These are phyloP conservation scores for Pyrus betulifolia DNA, from an alignment of 306 rosid species.

Conservation along the genomic window DNA sequence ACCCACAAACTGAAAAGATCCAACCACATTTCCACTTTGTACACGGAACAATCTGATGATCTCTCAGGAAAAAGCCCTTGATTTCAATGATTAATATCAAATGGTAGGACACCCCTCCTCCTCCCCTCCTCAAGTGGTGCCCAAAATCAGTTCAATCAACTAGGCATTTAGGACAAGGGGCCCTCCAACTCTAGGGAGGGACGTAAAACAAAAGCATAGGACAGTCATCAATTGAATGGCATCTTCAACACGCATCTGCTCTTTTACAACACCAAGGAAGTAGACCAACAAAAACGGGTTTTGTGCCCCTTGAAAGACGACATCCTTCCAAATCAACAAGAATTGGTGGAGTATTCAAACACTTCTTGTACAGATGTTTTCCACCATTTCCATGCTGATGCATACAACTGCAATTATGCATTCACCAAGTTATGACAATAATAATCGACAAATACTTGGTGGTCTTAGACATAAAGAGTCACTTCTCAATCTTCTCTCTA, in stretches of 20 bases:
- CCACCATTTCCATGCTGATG: too few species aligned
- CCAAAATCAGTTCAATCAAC: conserved; percentile 10
- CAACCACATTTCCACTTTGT: conserved; percentile 15
- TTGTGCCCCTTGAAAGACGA: too few species aligned
- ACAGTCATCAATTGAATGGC: neutral
- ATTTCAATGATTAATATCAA: conserved; percentile 15
- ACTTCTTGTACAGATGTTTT: too few species aligned
- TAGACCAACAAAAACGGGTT: neutral
- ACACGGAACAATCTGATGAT: conserved; percentile 17
- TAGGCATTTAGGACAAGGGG: conserved; percentile 1
- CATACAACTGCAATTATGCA: too few species aligned
- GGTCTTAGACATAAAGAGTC: too few species aligned
- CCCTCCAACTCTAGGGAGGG: neutral
- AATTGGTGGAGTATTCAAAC: too few species aligned
- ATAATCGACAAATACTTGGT: too few species aligned
- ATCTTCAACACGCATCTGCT: neutral
- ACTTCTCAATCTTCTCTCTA: too few species aligned
- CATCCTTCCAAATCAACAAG: too few species aligned
- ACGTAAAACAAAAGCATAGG: neutral
- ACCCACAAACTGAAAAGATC: conserved; percentile 28
- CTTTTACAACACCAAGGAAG: conserved; percentile 13
- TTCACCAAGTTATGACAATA: too few species aligned
- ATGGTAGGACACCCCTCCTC: conserved; percentile 25
- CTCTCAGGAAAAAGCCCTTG: conserved; percentile 15
- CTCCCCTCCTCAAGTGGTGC: conserved; percentile 11